Evolutionary conservation across 2,329 filamentous ascomycete species (phyloP).

Genomic region (Pestalotiopsis sp.): DNA sequence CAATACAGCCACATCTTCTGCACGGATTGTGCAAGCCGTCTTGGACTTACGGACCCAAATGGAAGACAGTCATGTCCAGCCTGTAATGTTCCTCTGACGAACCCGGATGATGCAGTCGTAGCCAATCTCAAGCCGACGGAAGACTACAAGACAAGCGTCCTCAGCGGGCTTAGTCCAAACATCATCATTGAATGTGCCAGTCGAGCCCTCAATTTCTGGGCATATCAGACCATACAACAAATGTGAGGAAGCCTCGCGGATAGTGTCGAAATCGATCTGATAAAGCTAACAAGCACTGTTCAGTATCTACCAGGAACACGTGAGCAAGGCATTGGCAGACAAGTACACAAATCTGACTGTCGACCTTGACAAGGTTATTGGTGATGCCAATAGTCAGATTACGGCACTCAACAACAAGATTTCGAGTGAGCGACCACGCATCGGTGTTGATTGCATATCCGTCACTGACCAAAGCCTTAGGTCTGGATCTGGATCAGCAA

Average conservation of each 20-base stretch:
- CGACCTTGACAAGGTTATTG: conserved; percentile 72
- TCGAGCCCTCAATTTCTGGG: conserved; percentile 80
- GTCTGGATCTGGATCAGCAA: conserved; percentile 64
- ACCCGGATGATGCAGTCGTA: conserved; percentile 74
- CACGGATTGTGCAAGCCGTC: conserved; percentile 67
- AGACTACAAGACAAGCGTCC: conserved; percentile 85
- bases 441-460: neutral
- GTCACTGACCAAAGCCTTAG: conserved; percentile 26
- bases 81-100: conserved; percentile 68
- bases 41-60: conserved; percentile 59
- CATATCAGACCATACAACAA: conserved; percentile 83
- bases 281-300: neutral
- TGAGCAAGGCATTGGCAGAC: conserved; percentile 71
- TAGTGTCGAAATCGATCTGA: neutral
- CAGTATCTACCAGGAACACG: conserved; percentile 77
- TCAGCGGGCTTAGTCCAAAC: conserved; percentile 80
- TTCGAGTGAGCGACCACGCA: conserved; percentile 47
- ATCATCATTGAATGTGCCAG: conserved; percentile 86
- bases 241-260: conserved; percentile 56
- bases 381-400: conserved; percentile 76
- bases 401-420: conserved; percentile 66
- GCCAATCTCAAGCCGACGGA: conserved; percentile 77
- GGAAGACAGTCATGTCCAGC: conserved; percentile 68
- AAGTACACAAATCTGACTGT: conserved; percentile 68
- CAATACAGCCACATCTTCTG: conserved; percentile 80